phyloP scores from a whole-genome alignment of 345 rosid genomes.

The Populus alba region DNA sequence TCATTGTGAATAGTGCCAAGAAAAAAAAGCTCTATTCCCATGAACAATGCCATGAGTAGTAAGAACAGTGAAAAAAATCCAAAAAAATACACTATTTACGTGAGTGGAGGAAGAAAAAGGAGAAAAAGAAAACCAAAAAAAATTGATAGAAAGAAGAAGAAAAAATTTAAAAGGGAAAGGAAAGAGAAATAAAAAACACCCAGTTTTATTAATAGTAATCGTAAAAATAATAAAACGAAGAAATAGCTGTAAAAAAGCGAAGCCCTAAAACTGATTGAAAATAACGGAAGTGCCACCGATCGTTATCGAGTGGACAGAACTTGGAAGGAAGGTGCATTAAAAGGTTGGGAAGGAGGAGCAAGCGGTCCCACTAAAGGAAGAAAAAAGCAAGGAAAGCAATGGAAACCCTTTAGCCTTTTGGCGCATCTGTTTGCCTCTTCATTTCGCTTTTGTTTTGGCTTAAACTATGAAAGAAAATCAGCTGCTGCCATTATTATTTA shows the following conservation, averaged over 20 bases:
- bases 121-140: no score
- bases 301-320: constrained; percentile 13
- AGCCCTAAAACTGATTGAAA: background rate
- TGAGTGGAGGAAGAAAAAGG: no score
- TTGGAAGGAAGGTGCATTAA: constrained; percentile 26
- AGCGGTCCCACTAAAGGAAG: constrained; percentile 25
- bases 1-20: no score
- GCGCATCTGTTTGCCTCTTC: constrained; percentile 28
- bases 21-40: no score
- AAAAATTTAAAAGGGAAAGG: no score
- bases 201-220: no score
- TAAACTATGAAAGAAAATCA: constrained; percentile 18
- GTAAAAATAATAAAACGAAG: background rate
- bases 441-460: constrained; percentile 22
- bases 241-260: background rate
- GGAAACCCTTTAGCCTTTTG: background rate
- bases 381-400: constrained; percentile 22
- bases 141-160: no score
- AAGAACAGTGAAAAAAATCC: no score
- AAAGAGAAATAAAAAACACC: no score
- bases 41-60: no score
- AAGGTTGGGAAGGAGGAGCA: constrained; percentile 39
- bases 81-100: no score
- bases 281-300: constrained; percentile 13
- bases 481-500: background rate